phyloP scores from a whole-genome alignment of 352 stramenopile species.

The Phytophthora colocasiae region DNA sequence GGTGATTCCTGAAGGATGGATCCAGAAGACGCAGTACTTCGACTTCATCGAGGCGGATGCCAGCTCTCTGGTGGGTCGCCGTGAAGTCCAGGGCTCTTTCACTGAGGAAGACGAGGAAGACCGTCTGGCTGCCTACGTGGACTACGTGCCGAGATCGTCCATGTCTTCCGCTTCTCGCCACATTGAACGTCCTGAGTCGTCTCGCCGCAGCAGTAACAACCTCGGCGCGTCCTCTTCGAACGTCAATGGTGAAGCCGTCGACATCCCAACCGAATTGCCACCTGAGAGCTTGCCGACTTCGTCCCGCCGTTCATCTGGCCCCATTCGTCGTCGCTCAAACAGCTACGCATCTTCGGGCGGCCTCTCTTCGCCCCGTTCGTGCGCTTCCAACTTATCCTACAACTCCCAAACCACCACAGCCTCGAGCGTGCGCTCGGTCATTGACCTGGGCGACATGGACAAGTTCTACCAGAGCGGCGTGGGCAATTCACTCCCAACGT shows the following conservation, averaged over 20 bases:
- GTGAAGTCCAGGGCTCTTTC: conserved; percentile 68
- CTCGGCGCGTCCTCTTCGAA: conserved; percentile 20
- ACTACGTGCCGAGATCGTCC: conserved; percentile 61
- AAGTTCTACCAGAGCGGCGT: conserved; percentile 70
- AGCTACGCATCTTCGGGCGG: conserved; percentile 68
- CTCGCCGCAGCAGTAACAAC: conserved; percentile 35
- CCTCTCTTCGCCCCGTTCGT: conserved; percentile 68
- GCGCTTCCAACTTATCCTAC: conserved; percentile 84
- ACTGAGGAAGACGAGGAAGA: conserved; percentile 59
- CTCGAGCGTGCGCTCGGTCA: conserved; percentile 71
- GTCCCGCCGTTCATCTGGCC: conserved; percentile 30
- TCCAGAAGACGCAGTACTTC: conserved; percentile 85
- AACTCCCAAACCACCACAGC: conserved; percentile 70
- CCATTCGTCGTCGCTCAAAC: conserved; percentile 54
- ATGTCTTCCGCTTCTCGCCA: conserved; percentile 50
- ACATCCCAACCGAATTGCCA: conserved; percentile 28
- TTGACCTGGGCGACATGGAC: conserved; percentile 83
- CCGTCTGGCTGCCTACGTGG: conserved; percentile 55
- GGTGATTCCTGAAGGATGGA: conserved; percentile 72
- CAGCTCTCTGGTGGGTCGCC: conserved; percentile 67
- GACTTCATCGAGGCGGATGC: conserved; percentile 82
- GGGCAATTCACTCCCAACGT: conserved; percentile 31
- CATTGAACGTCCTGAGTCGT: conserved; percentile 24
- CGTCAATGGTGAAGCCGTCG: conserved; percentile 17
- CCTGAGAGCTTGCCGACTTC: conserved; percentile 22